phyloP scores from a whole-genome alignment of 139 green algal genomes.

The Chlamydomonas sphaeroides region DNA sequence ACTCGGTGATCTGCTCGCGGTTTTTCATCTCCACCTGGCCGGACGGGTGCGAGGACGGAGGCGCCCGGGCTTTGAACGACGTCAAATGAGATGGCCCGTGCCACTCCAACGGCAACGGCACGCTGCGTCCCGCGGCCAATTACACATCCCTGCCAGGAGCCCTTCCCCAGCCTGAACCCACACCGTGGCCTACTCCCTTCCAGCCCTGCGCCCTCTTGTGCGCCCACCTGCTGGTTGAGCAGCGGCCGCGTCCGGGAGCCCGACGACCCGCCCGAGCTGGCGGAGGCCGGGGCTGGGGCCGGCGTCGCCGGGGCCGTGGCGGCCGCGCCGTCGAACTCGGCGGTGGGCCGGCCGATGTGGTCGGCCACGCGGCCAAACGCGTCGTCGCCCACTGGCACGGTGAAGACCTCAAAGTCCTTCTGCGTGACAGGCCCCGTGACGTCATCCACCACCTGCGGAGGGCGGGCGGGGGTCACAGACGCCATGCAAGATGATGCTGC shows the following conservation, averaged over 20 bases:
- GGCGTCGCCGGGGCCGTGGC: neutral
- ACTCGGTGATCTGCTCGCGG: constrained; percentile 80
- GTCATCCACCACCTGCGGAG: constrained; percentile 77
- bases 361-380: constrained; percentile 67
- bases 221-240: constrained; percentile 65
- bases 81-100: too few species aligned
- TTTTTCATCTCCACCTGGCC: constrained; percentile 72
- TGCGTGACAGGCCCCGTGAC: constrained; percentile 77
- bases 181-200: neutral
- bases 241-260: constrained; percentile 60
- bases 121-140: too few species aligned
- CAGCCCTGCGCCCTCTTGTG: neutral
- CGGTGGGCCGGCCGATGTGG: constrained; percentile 60
- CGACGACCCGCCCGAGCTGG: neutral
- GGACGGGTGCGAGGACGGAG: too few species aligned
- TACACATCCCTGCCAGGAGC: too few species aligned
- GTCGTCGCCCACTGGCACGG: constrained; percentile 38
- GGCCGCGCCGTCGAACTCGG: neutral
- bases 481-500: too few species aligned
- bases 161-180: too few species aligned
- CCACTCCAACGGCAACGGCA: too few species aligned
- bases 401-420: constrained; percentile 80
- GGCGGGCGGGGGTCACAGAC: neutral
- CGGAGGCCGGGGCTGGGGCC: constrained; percentile 5
- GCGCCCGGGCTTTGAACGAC: neutral